Conservation (phyloP, 1,284 basidiomycete genomes). For the Singerocomus rubriflavus region DNA sequence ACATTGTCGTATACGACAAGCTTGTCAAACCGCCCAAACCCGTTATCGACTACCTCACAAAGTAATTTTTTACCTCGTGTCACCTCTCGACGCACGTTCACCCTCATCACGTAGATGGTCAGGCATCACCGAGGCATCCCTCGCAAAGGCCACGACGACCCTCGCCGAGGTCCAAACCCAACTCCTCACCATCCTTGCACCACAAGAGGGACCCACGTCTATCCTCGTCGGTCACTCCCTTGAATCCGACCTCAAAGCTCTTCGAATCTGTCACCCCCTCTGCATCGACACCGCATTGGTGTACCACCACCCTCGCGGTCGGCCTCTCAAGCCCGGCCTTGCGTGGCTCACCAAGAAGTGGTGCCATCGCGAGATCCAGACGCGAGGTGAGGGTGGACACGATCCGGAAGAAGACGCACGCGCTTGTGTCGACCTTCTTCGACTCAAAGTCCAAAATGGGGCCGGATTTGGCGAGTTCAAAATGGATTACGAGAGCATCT, state of each 20-base stretch:
- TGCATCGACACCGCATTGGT: conserved; percentile 89
- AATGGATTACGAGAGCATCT: conserved; percentile 81
- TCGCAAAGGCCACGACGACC: conserved; percentile 69
- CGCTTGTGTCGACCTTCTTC: conserved; percentile 79
- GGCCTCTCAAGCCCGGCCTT: conserved; percentile 86
- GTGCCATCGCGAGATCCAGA: conserved; percentile 85
- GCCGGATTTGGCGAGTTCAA: conserved; percentile 85
- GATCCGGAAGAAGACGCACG: conserved; percentile 90
- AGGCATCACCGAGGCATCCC: conserved; percentile 78
- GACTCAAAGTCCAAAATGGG: conserved; percentile 75
- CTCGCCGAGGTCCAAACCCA: conserved; percentile 73
- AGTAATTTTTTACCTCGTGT: conserved; percentile 41
- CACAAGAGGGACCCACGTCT: conserved; percentile 55
- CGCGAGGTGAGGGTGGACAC: conserved; percentile 74
- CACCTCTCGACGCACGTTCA: not conserved
- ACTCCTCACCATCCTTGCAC: conserved; percentile 54
- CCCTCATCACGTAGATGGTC: conserved; percentile 62
- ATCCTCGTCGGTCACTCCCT: conserved; percentile 93
- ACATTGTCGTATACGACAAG: conserved; percentile 76
- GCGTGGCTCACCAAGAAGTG: conserved; percentile 93
- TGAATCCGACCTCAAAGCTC: conserved; percentile 83
- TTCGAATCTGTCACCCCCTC: conserved; percentile 78
- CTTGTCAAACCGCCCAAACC: conserved; percentile 83
- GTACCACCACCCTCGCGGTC: conserved; percentile 86
- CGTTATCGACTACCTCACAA: conserved; percentile 84